These are phyloP conservation scores for Russula sp. DNA, from an alignment of 768 basidiomycete genomes.

Conservation along the genomic window DNA sequence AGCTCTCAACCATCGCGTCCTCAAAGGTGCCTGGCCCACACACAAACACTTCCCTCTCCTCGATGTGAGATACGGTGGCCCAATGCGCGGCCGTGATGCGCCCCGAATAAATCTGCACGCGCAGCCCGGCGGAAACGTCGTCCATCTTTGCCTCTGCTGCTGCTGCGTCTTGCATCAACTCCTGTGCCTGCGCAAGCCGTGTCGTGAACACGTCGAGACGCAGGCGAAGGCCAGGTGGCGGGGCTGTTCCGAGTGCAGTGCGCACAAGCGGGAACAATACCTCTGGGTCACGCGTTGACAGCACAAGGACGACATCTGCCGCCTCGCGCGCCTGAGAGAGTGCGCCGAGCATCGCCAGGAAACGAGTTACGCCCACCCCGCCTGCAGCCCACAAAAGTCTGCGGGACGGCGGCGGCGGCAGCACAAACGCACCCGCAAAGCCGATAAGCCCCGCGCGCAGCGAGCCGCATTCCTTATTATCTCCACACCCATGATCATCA, in stretches of 20 bases:
- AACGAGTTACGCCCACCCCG: conserved; percentile 60
- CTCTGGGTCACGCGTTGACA: conserved; percentile 49
- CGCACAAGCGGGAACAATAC: conserved; percentile 40
- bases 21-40: conserved; percentile 48
- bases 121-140: background rate
- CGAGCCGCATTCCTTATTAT: conserved; percentile 33
- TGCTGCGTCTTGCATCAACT: background rate
- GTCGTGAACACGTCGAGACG: conserved; percentile 37
- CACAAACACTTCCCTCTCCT: conserved; percentile 34
- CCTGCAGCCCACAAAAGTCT: conserved; percentile 53
- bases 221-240: conserved; percentile 24
- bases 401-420: conserved; percentile 24
- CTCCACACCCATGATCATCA: background rate
- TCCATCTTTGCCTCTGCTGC: conserved; percentile 9
- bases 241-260: conserved; percentile 25
- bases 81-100: conserved; percentile 20
- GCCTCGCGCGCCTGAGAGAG: conserved; percentile 15
- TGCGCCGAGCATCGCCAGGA: conserved; percentile 43
- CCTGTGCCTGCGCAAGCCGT: conserved; percentile 3
- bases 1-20: conserved; percentile 28
- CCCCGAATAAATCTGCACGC: conserved; percentile 21
- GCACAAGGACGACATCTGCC: conserved; percentile 39
- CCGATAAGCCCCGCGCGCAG: conserved; percentile 44
- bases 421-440: conserved; percentile 44
- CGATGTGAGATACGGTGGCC: conserved; percentile 14